Conservation (phyloP, 2,329 filamentous ascomycete genomes). For the Calonectria montana region DNA sequence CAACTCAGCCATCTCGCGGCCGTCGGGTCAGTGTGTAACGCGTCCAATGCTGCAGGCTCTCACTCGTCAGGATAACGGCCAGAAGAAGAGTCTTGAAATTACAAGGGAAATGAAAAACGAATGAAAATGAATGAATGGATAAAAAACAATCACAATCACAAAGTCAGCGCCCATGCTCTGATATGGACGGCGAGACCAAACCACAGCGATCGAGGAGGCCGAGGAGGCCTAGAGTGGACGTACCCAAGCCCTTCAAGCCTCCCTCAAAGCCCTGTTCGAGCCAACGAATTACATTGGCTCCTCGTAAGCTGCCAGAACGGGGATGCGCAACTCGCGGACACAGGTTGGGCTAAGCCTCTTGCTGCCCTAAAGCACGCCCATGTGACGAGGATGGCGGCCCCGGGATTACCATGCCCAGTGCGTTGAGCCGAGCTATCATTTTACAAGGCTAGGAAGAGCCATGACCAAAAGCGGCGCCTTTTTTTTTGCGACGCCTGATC, state of each 20-base stretch:
- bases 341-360: not conserved
- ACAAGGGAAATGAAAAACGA: not conserved
- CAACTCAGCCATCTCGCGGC: conserved; percentile 24
- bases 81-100: not conserved
- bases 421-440: not conserved
- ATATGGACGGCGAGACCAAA: not conserved
- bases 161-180: not conserved
- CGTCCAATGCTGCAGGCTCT: not conserved
- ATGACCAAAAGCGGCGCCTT: conserved; percentile 1
- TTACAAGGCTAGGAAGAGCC: not conserved
- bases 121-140: not conserved
- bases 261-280: not conserved
- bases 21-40: not conserved
- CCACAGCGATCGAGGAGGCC: not conserved
- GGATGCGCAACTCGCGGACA: not conserved
- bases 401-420: not conserved
- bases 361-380: conserved; percentile 1
- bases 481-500: not conserved
- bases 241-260: not conserved
- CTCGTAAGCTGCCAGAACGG: not conserved
- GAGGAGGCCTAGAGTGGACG: not conserved
- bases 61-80: not conserved
- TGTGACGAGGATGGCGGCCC: not conserved
- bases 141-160: not conserved
- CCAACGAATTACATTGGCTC: not conserved